Percentiles rank a stretch among this genome's conserved stretches.
These are phyloP conservation scores for Posidonia australis DNA, from an alignment of 106 monocot genomes.

Conservation along the genomic window DNA sequence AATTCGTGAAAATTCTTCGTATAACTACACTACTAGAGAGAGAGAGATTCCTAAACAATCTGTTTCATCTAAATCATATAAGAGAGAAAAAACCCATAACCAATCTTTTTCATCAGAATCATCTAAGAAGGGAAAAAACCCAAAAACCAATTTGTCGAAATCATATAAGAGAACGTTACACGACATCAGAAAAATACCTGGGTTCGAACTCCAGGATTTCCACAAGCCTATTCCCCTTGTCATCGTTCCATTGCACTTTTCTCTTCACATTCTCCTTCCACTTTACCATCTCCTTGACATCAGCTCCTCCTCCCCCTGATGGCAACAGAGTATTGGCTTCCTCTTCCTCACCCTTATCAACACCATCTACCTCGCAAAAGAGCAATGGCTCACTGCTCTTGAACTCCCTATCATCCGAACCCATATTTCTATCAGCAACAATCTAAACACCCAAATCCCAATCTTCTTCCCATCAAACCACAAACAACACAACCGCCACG, in stretches of 20 bases:
- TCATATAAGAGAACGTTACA: not conserved
- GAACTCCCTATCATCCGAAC: not conserved
- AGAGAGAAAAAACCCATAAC: no score
- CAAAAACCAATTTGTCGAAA: no score
- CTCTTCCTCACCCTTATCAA: not conserved
- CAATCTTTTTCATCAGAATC: no score
- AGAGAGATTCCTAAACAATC: no score
- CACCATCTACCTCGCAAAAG: slow-evolving; percentile 1
- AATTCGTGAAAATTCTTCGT: no score
- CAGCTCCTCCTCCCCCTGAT: not conserved
- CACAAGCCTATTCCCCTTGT: slow-evolving; percentile 17
- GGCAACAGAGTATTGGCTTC: slow-evolving; percentile 7
- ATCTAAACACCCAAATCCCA: no score
- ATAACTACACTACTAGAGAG: no score
- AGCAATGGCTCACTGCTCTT: not conserved
- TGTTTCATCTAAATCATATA: no score
- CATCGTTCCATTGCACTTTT: slow-evolving; percentile 22
- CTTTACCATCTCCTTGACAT: not conserved
- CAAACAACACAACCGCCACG: no score
- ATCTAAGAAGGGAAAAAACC: not conserved
- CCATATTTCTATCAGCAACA: not conserved
- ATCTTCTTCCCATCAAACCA: no score
- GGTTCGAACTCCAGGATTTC: slow-evolving; percentile 20
- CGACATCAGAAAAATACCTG: slow-evolving; percentile 2
- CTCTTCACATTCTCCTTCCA: slow-evolving; percentile 5